These are phyloP conservation scores for Diplogelasinospora grovesii DNA, from an alignment of 495 filamentous ascomycete species.

Conservation along the genomic window DNA sequence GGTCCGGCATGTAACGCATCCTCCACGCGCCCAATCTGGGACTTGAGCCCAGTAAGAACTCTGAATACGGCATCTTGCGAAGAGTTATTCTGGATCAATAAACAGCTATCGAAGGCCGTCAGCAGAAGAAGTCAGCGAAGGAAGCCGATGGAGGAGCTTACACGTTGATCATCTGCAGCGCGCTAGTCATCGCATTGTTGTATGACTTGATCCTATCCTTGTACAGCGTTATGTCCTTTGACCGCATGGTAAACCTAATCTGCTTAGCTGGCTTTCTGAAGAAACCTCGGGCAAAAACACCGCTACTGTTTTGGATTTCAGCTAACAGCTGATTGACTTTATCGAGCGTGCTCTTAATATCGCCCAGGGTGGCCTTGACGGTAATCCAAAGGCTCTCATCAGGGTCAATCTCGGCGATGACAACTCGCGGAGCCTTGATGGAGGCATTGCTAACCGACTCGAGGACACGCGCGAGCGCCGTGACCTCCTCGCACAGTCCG, in stretches of 20 bases:
- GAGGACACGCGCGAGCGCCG: background rate
- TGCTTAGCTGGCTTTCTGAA: background rate
- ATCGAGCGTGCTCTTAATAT: background rate
- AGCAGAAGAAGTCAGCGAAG: background rate
- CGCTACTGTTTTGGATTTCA: background rate
- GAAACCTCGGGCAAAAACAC: background rate
- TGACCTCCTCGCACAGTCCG: background rate
- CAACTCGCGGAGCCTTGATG: background rate
- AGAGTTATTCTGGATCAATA: background rate
- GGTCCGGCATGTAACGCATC: background rate
- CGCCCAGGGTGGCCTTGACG: background rate
- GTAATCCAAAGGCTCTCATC: background rate
- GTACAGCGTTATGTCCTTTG: background rate
- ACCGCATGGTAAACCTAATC: background rate
- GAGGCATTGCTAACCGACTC: background rate
- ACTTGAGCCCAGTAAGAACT: background rate
- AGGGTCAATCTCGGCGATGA: background rate
- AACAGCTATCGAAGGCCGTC: background rate
- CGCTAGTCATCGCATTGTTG: background rate
- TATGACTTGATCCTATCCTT: background rate
- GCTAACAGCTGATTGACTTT: background rate
- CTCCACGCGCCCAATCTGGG: background rate
- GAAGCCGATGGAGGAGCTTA: too few relatives aligned
- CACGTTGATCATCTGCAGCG: constrained; percentile 1
- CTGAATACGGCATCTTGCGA: background rate